phyloP scores from a whole-genome alignment of 2,329 filamentous ascomycete genomes.

The Xylaria sp. region DNA sequence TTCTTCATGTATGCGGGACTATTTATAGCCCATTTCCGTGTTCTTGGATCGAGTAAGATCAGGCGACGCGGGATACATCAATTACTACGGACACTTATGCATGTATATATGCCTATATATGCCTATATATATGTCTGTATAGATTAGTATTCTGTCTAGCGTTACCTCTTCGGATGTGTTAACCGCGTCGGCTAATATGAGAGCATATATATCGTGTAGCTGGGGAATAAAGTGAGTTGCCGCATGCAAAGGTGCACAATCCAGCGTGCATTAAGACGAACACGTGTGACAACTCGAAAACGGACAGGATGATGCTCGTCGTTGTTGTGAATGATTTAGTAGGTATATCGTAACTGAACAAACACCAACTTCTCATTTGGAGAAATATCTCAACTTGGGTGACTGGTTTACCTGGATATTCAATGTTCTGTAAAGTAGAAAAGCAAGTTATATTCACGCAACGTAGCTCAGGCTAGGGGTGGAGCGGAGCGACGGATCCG shows the following conservation, averaged over 20 bases:
- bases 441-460: not conserved
- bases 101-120: constrained; percentile 28
- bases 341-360: not conserved
- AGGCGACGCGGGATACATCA: constrained; percentile 25
- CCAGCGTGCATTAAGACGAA: not conserved
- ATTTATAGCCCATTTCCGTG: constrained; percentile 32
- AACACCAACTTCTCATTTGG: not conserved
- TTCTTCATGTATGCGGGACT: constrained; percentile 17
- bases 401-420: not conserved
- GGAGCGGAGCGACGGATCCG: constrained; percentile 32
- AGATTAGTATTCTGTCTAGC: constrained; percentile 21
- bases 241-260: constrained; percentile 7
- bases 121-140: constrained; percentile 28
- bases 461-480: not conserved
- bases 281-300: not conserved
- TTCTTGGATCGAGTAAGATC: constrained; percentile 23
- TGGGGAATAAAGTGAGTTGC: constrained; percentile 10
- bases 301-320: not conserved
- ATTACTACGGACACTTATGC: constrained; percentile 28
- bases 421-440: not conserved
- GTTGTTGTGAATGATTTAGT: not conserved
- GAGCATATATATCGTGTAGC: constrained; percentile 20
- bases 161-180: constrained; percentile 32
- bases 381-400: not conserved
- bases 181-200: constrained; percentile 36